Base-by-base conservation (phyloP, 2,329 filamentous ascomycete species). In the Botrytis fabae region DNA sequence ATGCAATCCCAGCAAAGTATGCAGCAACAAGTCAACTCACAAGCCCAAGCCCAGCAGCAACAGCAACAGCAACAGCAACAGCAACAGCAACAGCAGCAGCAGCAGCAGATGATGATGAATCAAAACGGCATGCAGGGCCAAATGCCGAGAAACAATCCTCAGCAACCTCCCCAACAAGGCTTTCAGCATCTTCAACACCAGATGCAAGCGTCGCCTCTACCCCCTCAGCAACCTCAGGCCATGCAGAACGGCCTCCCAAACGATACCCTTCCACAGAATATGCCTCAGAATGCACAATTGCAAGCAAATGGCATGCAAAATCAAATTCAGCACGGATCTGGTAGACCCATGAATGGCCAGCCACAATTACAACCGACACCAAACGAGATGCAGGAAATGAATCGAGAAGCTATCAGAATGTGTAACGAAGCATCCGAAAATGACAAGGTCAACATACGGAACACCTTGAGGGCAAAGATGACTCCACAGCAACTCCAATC, bases 111-210 rank as follows among this genome's bases (percentile, higher is more conserved):
- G 82, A 85, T 88, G 83, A 72, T 72, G 63, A 87, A 84, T 73
- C 85, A 85, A 72, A 85, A 84, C 73, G 78, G 78, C 8, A 85
- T 88, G 82, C 85, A 86, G 74, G 83, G 82, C 20, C 84, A 87
- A 75, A 85, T 89, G 82, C 83, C 84, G 57, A 84, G 87, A 51
- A 84, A 84, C 20, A 76, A 78, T 72, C 85, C 87, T 81, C 79
- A 79, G 70, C 86, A 86, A 77, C 83, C 82, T 10, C 81, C 82
- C 2, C 88, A 87, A 74, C 87, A 85, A 76, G 85, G 84, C 1
- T 90, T 90, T 73, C 88, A 88, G 74, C 85, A 87, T 65, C 83
- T 90, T 51, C 88, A 89, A 73, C 87, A 88, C 71, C 86, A 85
- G 72, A 88, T 89, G 86, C 88, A 90, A 77, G 81, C 84, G 6